phyloP scores from a whole-genome alignment of 225 moss, liverwort and hornwort species.

The Physcomitrellopsis africana region DNA sequence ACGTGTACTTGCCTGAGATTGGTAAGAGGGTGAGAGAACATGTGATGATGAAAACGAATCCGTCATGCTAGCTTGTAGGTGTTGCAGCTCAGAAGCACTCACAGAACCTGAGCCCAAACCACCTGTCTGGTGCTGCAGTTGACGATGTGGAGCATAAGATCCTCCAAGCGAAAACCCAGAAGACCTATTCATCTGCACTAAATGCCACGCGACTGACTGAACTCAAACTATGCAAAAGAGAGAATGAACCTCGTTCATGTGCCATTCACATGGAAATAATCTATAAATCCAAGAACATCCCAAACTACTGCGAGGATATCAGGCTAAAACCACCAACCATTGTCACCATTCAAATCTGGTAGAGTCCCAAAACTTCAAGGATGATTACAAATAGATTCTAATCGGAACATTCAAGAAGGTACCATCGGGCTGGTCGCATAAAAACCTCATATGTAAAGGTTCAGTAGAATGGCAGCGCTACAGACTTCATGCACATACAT shows the following conservation, averaged over 20 bases:
- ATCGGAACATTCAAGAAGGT: not conserved
- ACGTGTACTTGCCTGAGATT: constrained; percentile 56
- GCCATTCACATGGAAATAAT: constrained; percentile 3
- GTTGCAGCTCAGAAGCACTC: constrained; percentile 62
- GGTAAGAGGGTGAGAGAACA: constrained; percentile 61
- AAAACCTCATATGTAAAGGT: not conserved
- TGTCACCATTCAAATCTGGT: not conserved
- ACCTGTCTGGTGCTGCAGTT: constrained; percentile 70
- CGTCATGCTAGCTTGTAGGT: constrained; percentile 56
- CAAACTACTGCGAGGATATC: not conserved
- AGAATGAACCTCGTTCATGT: not conserved
- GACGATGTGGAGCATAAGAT: constrained; percentile 69
- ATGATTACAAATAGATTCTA: not conserved
- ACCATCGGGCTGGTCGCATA: not conserved
- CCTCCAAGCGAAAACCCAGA: constrained; percentile 73
- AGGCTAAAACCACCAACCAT: not conserved
- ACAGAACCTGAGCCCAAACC: constrained; percentile 53
- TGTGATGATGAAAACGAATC: constrained; percentile 64
- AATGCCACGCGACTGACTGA: constrained; percentile 49
- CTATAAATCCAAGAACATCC: not conserved
- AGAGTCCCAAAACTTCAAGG: not conserved
- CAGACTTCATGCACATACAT: not conserved
- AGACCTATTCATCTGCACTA: constrained; percentile 82
- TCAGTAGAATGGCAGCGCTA: not conserved
- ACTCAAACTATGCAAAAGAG: constrained; percentile 42